Evolutionary conservation across 306 rosid species (phyloP).

Genomic region (Lathyrus sativus): DNA sequence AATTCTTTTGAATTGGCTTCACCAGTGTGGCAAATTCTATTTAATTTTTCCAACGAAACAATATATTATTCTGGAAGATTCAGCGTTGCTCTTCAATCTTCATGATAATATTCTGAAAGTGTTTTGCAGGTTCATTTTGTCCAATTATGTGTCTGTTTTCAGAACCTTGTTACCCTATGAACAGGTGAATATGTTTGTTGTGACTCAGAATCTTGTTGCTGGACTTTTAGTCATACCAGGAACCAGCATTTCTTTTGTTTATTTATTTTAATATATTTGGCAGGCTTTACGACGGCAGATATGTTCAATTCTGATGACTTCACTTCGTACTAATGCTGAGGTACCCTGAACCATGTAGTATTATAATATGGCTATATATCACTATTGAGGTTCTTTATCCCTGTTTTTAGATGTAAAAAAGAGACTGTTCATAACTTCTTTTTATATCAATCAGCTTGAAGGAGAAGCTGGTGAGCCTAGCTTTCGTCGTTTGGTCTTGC

Average conservation of each 20-base stretch:
- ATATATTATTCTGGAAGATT: slow-evolving; percentile 19
- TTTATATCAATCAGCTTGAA: slow-evolving; percentile 65
- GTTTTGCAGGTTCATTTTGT: slow-evolving; percentile 73
- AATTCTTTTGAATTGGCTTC: slow-evolving; percentile 26
- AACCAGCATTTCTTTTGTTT: slow-evolving; percentile 24
- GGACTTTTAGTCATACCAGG: slow-evolving; percentile 31
- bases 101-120: slow-evolving; percentile 23
- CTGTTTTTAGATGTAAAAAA: slow-evolving; percentile 36
- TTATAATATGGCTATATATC: slow-evolving; percentile 23
- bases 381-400: slow-evolving; percentile 16
- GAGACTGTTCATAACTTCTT: slow-evolving; percentile 27
- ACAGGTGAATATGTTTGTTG: slow-evolving; percentile 61
- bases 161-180: slow-evolving; percentile 78
- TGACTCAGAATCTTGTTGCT: slow-evolving; percentile 27
- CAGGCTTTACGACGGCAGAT: slow-evolving; percentile 84
- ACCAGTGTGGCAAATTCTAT: slow-evolving; percentile 15
- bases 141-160: slow-evolving; percentile 88
- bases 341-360: slow-evolving; percentile 49
- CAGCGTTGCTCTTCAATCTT: slow-evolving; percentile 35
- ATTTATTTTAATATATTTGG: slow-evolving; percentile 37
- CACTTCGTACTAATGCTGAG: slow-evolving; percentile 91
- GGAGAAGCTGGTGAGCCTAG: slow-evolving; percentile 97
- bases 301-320: slow-evolving; percentile 93
- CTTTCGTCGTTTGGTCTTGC: slow-evolving; percentile 92
- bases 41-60: slow-evolving; percentile 3